These are phyloP conservation scores for Inga oerstediana DNA, from an alignment of 306 rosid genomes.

Conservation along the genomic window DNA sequence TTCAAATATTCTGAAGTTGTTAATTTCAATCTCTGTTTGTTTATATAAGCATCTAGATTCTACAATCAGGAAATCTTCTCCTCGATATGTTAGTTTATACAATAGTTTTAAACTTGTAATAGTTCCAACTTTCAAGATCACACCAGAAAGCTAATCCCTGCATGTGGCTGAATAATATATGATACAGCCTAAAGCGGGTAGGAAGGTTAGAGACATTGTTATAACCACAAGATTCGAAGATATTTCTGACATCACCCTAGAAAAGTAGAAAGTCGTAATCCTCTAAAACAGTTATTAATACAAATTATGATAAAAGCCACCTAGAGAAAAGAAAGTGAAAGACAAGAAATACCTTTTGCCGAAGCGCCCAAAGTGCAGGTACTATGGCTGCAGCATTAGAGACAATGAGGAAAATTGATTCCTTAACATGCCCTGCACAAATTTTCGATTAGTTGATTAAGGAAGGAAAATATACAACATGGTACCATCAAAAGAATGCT, in stretches of 20 bases:
- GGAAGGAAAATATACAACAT: slow-evolving; percentile 1
- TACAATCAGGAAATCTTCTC: not conserved
- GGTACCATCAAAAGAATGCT: not conserved
- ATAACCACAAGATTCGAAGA: not conserved
- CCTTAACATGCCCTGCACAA: slow-evolving; percentile 72
- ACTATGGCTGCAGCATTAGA: slow-evolving; percentile 90
- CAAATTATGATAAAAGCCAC: not conserved
- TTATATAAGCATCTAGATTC: not conserved
- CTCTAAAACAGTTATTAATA: not conserved
- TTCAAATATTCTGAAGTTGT: not conserved
- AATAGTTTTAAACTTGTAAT: not conserved
- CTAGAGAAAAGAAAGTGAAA: slow-evolving; percentile 1
- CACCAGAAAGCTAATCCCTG: slow-evolving; percentile 8
- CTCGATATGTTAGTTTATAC: slow-evolving; percentile 5
- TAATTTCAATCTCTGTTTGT: not conserved
- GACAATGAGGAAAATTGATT: slow-evolving; percentile 74
- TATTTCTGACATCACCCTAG: not conserved
- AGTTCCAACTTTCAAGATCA: not conserved
- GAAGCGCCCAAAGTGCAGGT: slow-evolving; percentile 93
- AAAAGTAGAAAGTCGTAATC: not conserved
- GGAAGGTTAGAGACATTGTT: not conserved
- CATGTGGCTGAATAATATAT: not conserved
- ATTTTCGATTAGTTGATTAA: slow-evolving; percentile 30
- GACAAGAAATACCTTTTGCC: slow-evolving; percentile 62
- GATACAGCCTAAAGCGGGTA: not conserved